phyloP scores from a whole-genome alignment of 2,329 filamentous ascomycete species.

The Ophiostoma populinum region DNA sequence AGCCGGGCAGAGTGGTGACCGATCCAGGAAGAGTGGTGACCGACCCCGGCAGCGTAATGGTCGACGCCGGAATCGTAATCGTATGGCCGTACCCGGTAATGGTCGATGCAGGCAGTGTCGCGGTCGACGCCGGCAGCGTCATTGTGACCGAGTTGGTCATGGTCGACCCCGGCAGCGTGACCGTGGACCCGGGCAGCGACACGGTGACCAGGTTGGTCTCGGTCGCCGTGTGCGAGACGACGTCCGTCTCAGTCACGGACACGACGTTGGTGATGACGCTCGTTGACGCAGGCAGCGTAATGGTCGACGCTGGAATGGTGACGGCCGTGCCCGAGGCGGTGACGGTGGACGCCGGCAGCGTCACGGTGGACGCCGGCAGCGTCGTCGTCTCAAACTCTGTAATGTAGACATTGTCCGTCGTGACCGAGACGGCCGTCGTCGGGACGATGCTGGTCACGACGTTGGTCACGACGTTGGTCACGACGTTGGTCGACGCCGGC shows the following conservation, averaged over 20 bases:
- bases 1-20: slow-evolving; percentile 6
- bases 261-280: slow-evolving; percentile 10
- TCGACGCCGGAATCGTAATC: slow-evolving; percentile 8
- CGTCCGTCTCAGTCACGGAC: slow-evolving; percentile 7
- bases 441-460: too few species aligned
- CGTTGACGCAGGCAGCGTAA: slow-evolving; percentile 9
- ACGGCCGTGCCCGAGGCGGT: slow-evolving; percentile 1
- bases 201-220: not conserved
- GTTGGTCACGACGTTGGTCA: not conserved
- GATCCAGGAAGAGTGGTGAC: not conserved
- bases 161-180: slow-evolving; percentile 8
- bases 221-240: slow-evolving; percentile 1
- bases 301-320: slow-evolving; percentile 7
- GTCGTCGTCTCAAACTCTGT: too few species aligned
- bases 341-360: slow-evolving; percentile 7
- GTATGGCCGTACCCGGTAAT: slow-evolving; percentile 1
- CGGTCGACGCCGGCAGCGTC: slow-evolving; percentile 1
- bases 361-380: not conserved
- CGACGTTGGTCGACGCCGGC: not conserved
- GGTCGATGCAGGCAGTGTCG: slow-evolving; percentile 7
- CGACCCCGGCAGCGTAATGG: slow-evolving; percentile 6
- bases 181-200: not conserved
- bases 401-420: not conserved
- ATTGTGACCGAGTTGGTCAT: not conserved
- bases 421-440: too few species aligned